Evolutionary conservation across 2,329 filamentous ascomycete species (phyloP), one percentile per base, ranked within the genome.

Genomic region (Nectriaceae sp.): DNA sequence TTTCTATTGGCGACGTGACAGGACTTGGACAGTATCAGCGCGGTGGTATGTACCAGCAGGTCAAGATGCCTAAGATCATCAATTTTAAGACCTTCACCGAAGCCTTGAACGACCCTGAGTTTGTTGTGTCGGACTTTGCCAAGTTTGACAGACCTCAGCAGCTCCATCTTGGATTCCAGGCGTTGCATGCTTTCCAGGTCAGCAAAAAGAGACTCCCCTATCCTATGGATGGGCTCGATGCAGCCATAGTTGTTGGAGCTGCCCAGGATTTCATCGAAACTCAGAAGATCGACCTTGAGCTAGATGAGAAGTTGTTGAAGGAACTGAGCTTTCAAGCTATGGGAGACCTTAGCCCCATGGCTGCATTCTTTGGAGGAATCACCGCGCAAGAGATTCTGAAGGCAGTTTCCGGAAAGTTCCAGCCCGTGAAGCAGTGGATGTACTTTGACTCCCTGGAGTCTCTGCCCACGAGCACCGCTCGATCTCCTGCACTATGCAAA

Each of bases 361-460:
- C 92, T 20, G 93, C 94, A 16, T 89, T 97, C 73, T 97, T 97
- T 65, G 94, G 94, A 69, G 94, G 94, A 60, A 82, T 97, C 59
- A 83, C 90, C 21, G 94, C 94, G 1, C 94, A 99, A 68, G 94
- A 99, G 70, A 87, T 97, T 19, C 80, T 99, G 52, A 99, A 99
- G 74, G 90, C 93, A 16, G 90, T 99, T 5, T 99, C 94, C 44
- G 94, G 94, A 60, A 99, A 99, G 72, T 99, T 99, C 75, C 84
- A 90, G 62, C 94, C 94, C n/a, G 86, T 97, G 57, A 82, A 88
- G 59, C 94, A 99, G 70, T 97, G 89, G 85, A 80, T 99, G 68
- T 97, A 99, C 77, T 95, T 97, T 62, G 94, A 99, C 71, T 96
- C 94, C 2, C 77, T 99, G n/a, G 94, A 99, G 71, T 96, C 94